Conservation (phyloP, 129 eudicot genomes). For the Centella asiatica region DNA sequence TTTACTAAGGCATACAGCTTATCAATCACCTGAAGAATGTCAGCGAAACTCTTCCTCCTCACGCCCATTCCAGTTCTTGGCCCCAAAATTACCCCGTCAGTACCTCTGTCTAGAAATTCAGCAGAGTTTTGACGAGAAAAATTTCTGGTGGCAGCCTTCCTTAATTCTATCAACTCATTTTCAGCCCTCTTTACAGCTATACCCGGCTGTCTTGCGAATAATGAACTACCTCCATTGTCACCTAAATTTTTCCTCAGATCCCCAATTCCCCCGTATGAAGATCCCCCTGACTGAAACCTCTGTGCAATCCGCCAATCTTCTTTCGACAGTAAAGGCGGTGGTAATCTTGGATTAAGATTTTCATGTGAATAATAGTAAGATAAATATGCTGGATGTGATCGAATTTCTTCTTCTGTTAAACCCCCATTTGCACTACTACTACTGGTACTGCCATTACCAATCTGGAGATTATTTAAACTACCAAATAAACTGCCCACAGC, state of each 20-base stretch:
- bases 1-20: not conserved
- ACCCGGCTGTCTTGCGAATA: conserved; percentile 59
- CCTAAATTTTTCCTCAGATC: conserved; percentile 40
- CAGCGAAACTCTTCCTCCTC: conserved; percentile 83
- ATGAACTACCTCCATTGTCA: conserved; percentile 33
- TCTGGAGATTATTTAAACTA: conserved; percentile 20
- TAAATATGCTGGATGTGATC: conserved; percentile 65
- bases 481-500: conserved; percentile 56
- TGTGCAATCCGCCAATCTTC: conserved; percentile 80
- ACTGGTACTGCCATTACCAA: conserved; percentile 17
- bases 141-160: conserved; percentile 40
- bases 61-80: conserved; percentile 52
- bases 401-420: conserved; percentile 58
- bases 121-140: conserved; percentile 27
- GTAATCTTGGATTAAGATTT: conserved; percentile 62
- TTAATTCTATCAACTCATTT: conserved; percentile 49
- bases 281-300: conserved; percentile 56
- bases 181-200: conserved; percentile 34
- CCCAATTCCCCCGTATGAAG: conserved; percentile 35
- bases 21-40: conserved; percentile 64
- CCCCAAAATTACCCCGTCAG: conserved; percentile 33
- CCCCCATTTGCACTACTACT: conserved; percentile 21
- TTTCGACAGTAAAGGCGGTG: conserved; percentile 63
- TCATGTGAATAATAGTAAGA: conserved; percentile 62
- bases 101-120: conserved; percentile 37